phyloP scores from a whole-genome alignment of 148 eudicot species.

The Rhododendron kiyosumense region DNA sequence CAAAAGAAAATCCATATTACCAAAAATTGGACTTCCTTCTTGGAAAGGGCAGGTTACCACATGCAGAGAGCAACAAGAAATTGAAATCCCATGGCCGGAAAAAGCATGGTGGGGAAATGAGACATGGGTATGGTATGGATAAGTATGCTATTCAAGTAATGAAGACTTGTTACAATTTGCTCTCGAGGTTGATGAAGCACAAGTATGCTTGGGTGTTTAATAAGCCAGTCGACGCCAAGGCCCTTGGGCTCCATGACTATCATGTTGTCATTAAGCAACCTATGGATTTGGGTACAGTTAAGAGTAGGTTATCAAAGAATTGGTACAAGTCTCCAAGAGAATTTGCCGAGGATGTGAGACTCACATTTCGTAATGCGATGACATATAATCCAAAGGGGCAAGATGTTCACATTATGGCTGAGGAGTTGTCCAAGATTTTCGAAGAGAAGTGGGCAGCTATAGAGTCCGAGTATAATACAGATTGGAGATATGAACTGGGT shows the following conservation, averaged over 20 bases:
- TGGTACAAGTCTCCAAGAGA: conserved; percentile 25
- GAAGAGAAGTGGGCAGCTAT: conserved; percentile 28
- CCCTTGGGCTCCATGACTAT: conserved; percentile 29
- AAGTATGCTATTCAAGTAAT: conserved; percentile 40
- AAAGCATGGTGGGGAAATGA: conserved; percentile 35
- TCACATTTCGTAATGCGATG: conserved; percentile 33
- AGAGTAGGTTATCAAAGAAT: conserved; percentile 20
- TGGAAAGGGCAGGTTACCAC: conserved; percentile 69
- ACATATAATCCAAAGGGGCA: conserved; percentile 33
- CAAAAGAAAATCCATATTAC: conserved; percentile 75
- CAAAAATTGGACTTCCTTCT: conserved; percentile 70
- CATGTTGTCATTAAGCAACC: conserved; percentile 25
- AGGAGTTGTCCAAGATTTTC: conserved; percentile 17
- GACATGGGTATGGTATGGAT: conserved; percentile 36
- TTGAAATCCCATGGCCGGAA: conserved; percentile 42
- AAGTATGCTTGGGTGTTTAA: conserved; percentile 35
- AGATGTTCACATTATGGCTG: conserved; percentile 29
- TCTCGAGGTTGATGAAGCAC: conserved; percentile 30
- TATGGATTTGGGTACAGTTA: conserved; percentile 40
- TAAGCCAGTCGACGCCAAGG: conserved; percentile 27
- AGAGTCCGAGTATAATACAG: conserved; percentile 17
- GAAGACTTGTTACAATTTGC: conserved; percentile 30
- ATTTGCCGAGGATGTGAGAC: conserved; percentile 32
- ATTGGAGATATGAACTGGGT: conserved; percentile 34
- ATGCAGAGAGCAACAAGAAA: conserved; percentile 59